Evolutionary conservation across 75 land plant genomes (phyloP).

Genomic region (Selaginella moellendorffii): DNA sequence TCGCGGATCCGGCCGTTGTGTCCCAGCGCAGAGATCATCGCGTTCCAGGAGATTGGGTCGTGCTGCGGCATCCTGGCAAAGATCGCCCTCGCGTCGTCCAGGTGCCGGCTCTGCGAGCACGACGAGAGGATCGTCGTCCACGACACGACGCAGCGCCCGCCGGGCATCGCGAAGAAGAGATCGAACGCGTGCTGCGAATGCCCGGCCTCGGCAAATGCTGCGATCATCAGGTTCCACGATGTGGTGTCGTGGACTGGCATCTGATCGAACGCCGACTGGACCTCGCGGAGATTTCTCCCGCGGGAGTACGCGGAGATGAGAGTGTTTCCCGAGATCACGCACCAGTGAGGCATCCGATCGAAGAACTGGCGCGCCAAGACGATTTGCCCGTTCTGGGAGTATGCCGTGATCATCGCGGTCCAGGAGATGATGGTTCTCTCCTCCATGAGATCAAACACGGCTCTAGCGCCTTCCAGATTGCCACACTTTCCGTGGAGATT

Average conservation of each 20-base stretch:
- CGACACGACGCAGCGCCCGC: not conserved
- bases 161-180: not conserved
- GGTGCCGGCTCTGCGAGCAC: not conserved
- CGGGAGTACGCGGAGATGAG: not conserved
- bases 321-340: not conserved
- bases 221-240: not conserved
- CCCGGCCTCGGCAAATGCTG: not conserved
- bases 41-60: not conserved
- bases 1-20: not conserved
- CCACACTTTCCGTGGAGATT: not conserved
- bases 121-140: not conserved
- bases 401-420: slow-evolving; percentile 13
- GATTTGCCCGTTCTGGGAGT: slow-evolving; percentile 9
- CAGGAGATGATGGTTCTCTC: slow-evolving; percentile 11
- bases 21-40: not conserved
- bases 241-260: not conserved
- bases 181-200: not conserved
- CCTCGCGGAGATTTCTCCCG: not conserved
- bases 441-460: slow-evolving; percentile 10
- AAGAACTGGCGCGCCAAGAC: not conserved
- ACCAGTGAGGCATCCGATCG: not conserved
- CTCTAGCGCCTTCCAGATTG: slow-evolving; percentile 4
- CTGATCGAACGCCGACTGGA: not conserved
- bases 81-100: not conserved
- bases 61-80: not conserved